Evolutionary conservation across 2,329 filamentous ascomycete genomes (phyloP).

Genomic region (Fusarium abutilonis): DNA sequence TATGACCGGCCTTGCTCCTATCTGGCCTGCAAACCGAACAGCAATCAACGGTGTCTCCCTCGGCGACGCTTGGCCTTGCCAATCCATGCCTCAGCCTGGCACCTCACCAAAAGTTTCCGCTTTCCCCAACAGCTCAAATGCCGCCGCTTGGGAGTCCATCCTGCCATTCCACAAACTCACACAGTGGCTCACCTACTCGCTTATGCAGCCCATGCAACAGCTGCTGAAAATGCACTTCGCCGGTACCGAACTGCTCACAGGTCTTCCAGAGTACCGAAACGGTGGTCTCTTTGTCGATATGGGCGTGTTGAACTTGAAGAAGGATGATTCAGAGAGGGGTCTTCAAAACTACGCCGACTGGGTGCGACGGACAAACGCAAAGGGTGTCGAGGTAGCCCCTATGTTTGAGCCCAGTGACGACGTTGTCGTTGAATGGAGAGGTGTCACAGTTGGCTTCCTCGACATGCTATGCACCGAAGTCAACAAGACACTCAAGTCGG

Average conservation of each 20-base stretch:
- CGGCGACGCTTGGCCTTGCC: slow-evolving; percentile 94
- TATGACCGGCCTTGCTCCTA: slow-evolving; percentile 84
- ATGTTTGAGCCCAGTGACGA: slow-evolving; percentile 69
- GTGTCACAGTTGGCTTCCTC: slow-evolving; percentile 68
- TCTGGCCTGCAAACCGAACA: slow-evolving; percentile 90
- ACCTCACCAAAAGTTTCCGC: slow-evolving; percentile 50
- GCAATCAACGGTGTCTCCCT: slow-evolving; percentile 86
- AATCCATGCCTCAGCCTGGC: slow-evolving; percentile 74
- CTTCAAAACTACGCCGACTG: slow-evolving; percentile 71
- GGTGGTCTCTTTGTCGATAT: slow-evolving; percentile 88
- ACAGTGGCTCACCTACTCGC: slow-evolving; percentile 92
- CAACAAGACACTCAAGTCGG: slow-evolving; percentile 52
- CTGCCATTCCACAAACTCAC: slow-evolving; percentile 94
- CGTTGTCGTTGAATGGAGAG: slow-evolving; percentile 73
- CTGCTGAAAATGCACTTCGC: slow-evolving; percentile 83
- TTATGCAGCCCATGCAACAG: slow-evolving; percentile 90
- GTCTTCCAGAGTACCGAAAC: slow-evolving; percentile 91
- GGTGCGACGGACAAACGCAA: slow-evolving; percentile 75
- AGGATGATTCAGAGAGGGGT: slow-evolving; percentile 74
- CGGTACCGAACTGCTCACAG: slow-evolving; percentile 83
- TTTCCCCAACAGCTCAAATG: slow-evolving; percentile 41
- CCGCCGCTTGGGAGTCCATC: slow-evolving; percentile 74
- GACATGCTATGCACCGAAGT: slow-evolving; percentile 62
- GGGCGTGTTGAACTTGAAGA: slow-evolving; percentile 80
- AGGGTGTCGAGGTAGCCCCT: slow-evolving; percentile 64